phyloP scores from a whole-genome alignment of 305 asterid species.

The Fraxinus albicans region DNA sequence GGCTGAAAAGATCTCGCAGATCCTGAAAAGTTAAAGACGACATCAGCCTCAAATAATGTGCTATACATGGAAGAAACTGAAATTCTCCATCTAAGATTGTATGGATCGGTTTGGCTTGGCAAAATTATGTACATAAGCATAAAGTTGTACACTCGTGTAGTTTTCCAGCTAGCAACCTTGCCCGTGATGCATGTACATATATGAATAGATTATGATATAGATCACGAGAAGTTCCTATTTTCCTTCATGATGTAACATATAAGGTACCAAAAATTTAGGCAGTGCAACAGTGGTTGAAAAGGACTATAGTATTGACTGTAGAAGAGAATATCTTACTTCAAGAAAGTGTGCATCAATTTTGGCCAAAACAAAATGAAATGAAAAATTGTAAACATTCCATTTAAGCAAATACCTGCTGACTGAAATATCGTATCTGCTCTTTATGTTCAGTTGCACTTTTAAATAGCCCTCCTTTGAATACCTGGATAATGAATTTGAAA shows the following conservation, averaged over 20 bases:
- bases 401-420: slow-evolving; percentile 65
- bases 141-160: background rate
- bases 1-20: slow-evolving; percentile 71
- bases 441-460: slow-evolving; percentile 94
- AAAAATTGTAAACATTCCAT: slow-evolving; percentile 8
- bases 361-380: background rate
- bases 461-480: slow-evolving; percentile 93
- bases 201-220: background rate
- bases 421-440: slow-evolving; percentile 89
- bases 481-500: slow-evolving; percentile 42
- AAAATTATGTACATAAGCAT: background rate
- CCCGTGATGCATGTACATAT: background rate
- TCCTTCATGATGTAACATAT: background rate
- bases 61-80: background rate
- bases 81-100: slow-evolving; percentile 1
- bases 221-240: background rate
- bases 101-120: background rate
- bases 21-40: slow-evolving; percentile 53
- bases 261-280: slow-evolving; percentile 4
- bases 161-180: background rate
- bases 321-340: background rate
- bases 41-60: slow-evolving; percentile 13
- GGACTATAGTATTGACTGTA: background rate
- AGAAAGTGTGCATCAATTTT: background rate
- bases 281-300: background rate